Evolutionary conservation across 192 early-diverging fungal species (phyloP), one percentile per base, ranked within the genome.

Genomic region (Dimargaris cristalligena): DNA sequence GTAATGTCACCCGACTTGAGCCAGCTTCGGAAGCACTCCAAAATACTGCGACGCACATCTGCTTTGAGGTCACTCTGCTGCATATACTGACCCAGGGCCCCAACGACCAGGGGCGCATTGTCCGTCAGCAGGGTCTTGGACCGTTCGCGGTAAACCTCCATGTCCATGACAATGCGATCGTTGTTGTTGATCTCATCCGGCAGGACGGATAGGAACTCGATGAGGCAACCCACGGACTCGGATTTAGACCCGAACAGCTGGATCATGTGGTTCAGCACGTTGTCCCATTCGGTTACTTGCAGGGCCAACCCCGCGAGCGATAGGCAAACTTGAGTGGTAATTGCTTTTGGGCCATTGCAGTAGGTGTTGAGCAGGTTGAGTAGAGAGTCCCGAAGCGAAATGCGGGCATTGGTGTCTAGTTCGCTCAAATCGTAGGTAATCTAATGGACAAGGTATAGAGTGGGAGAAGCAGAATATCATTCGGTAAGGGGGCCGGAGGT

Each of bases 21-120:
- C 95, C 92, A 98, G 31, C 80, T 83, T 11, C 74, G 67, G n/a
- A 96, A 74, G 71, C 88, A 92, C 62, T 64, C 65, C 48, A 90
- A 73, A 3, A 85, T 78, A 0, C 71, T 67, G 38, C 78, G 76
- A 50, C 87, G 84, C 29, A 82, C 73, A 34, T 73, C 76, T 20
- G 69, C 71, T 55, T 80, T 71, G 22, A 72, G 61, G 49, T 70
- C 78, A 38, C 72, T 64, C 49, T 74, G 74, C 63, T 82, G 80
- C 67, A 89, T 71, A 65, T 77, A 88, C 48, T 78, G 66, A 10
- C 81, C 61, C n/a, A 92, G 68, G 54, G 91, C 62, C 56, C 75
- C 71, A 33, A 91, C 70, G 35, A 98, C 76, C 44, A 89, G 74
- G 28, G 68, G 63, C 0, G 85, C 79, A 22, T 83, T 82, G 38